Percentiles rank a stretch among this genome's conserved stretches.
phyloP scores from a whole-genome alignment of 139 green algal species.

The Chlamydomonas sp. region DNA sequence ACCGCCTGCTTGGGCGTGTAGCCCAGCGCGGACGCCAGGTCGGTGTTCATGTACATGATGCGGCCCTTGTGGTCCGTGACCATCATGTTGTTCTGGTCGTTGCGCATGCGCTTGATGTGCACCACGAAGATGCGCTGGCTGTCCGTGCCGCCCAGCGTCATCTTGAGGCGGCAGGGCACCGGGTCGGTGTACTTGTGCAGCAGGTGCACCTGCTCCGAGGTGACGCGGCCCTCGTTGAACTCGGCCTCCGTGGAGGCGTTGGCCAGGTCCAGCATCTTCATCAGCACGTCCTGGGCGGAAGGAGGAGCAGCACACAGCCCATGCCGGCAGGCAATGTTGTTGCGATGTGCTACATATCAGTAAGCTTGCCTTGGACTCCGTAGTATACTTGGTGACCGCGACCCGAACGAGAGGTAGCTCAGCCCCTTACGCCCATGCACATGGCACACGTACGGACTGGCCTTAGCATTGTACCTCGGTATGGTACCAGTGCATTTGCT shows the following conservation, averaged over 20 bases:
- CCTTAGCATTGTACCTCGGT: no score
- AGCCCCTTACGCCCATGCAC: no score
- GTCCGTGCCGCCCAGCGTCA: conserved; percentile 45
- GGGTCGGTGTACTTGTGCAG: conserved; percentile 45
- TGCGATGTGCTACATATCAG: not conserved
- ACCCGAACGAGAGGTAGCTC: no score
- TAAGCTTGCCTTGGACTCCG: no score
- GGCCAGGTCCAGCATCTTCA: conserved; percentile 40
- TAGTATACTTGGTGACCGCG: no score
- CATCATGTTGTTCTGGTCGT: conserved; percentile 48
- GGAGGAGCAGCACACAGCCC: not conserved
- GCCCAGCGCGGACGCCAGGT: conserved; percentile 48
- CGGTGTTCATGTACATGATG: conserved; percentile 52
- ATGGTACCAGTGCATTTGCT: no score
- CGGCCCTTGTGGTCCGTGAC: conserved; percentile 53
- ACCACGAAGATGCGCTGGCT: conserved; percentile 49
- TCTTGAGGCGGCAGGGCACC: conserved; percentile 22
- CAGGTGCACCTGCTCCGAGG: conserved; percentile 35
- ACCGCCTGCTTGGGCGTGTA: conserved; percentile 27
- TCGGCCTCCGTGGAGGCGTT: conserved; percentile 31
- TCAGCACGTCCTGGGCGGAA: conserved; percentile 29
- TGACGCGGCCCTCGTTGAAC: conserved; percentile 30
- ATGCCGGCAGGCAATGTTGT: not conserved
- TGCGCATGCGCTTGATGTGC: conserved; percentile 16
- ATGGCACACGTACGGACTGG: no score